phyloP scores from a whole-genome alignment of 2,329 filamentous ascomycete genomes.

The Penicillium crustosum region DNA sequence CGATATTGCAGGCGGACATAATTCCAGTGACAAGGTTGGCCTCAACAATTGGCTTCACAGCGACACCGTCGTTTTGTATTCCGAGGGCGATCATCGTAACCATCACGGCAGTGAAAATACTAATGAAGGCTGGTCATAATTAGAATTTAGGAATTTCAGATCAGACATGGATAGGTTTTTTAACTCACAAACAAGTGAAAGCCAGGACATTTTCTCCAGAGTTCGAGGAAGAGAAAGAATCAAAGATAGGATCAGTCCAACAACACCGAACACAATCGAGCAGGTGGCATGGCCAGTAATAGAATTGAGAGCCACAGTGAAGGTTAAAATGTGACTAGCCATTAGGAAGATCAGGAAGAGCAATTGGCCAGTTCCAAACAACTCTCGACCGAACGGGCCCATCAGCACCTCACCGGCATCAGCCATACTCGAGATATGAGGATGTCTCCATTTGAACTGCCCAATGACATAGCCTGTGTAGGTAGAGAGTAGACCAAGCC shows the following conservation, averaged over 20 bases:
- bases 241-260: conserved; percentile 58
- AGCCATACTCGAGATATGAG: too few relatives aligned
- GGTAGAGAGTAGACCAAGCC: conserved; percentile 53
- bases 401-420: too few relatives aligned
- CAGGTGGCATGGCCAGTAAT: conserved; percentile 60
- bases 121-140: background rate
- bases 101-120: conserved; percentile 5
- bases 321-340: too few relatives aligned
- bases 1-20: conserved; percentile 1
- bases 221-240: conserved; percentile 60
- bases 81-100: conserved; percentile 49
- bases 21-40: background rate
- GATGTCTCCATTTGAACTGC: too few relatives aligned
- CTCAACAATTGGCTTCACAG: background rate
- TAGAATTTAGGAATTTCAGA: background rate
- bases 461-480: too few relatives aligned
- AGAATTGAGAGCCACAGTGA: conserved; percentile 61
- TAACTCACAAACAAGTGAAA: conserved; percentile 53
- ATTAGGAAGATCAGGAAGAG: too few relatives aligned
- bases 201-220: conserved; percentile 57
- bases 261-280: conserved; percentile 60
- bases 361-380: too few relatives aligned
- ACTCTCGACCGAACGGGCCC: too few relatives aligned
- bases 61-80: conserved; percentile 42
- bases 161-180: too few relatives aligned